Conservation (phyloP, 176 grass and related monocot genomes). For the Oryza rufipogon region DNA sequence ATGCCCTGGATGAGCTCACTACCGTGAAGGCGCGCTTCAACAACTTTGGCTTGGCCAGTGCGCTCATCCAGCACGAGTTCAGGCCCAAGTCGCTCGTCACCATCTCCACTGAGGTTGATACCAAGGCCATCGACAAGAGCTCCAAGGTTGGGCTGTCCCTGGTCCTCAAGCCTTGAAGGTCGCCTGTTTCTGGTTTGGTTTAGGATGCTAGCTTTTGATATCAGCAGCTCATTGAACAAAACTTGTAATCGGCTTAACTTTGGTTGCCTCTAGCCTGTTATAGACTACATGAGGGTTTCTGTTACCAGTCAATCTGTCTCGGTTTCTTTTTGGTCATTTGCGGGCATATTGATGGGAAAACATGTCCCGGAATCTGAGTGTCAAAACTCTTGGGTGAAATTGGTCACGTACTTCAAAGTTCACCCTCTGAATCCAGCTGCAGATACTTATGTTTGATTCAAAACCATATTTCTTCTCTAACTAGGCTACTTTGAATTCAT, state of each 20-base stretch:
- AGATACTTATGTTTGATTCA: neutral
- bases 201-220: slow-evolving; percentile 46
- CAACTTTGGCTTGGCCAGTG: slow-evolving; percentile 69
- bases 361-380: neutral
- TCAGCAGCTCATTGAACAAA: slow-evolving; percentile 36
- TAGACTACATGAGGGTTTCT: slow-evolving; percentile 20
- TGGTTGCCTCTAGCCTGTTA: slow-evolving; percentile 18
- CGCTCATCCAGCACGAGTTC: slow-evolving; percentile 67
- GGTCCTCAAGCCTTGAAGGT: slow-evolving; percentile 67
- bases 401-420: neutral
- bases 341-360: slow-evolving; percentile 1
- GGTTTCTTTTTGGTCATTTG: neutral
- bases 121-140: slow-evolving; percentile 61
- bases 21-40: slow-evolving; percentile 67
- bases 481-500: neutral
- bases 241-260: slow-evolving; percentile 32
- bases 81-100: slow-evolving; percentile 71
- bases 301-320: slow-evolving; percentile 28
- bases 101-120: slow-evolving; percentile 67
- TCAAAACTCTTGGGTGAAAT: neutral
- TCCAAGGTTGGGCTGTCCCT: slow-evolving; percentile 67
- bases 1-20: slow-evolving; percentile 61
- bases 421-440: neutral
- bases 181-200: slow-evolving; percentile 4
- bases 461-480: neutral